phyloP scores from a whole-genome alignment of 2,329 filamentous ascomycete species.

The Alternaria rosae region DNA sequence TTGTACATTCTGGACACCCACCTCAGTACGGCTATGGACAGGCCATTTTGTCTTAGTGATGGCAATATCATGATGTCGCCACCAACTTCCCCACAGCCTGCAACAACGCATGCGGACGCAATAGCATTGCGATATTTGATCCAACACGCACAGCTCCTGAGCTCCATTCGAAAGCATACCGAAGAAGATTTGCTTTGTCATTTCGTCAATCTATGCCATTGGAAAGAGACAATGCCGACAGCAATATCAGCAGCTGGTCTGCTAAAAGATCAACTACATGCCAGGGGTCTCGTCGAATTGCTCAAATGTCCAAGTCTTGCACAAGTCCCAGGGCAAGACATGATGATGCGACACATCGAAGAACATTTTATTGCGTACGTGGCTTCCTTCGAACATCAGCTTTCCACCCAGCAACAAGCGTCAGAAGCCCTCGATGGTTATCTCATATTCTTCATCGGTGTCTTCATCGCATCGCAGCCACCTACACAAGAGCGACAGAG shows the following conservation, averaged over 20 bases:
- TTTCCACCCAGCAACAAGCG: background rate
- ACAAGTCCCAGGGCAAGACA: background rate
- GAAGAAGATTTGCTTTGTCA: background rate
- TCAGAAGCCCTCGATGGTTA: background rate
- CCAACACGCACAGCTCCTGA: background rate
- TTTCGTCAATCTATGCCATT: background rate
- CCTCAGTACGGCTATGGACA: conserved; percentile 14
- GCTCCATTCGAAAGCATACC: background rate
- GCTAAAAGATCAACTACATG: background rate
- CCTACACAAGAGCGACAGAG: background rate
- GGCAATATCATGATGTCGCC: conserved; percentile 8
- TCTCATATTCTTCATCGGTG: background rate
- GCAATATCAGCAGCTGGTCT: background rate
- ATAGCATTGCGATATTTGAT: background rate
- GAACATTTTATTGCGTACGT: background rate
- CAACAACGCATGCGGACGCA: background rate
- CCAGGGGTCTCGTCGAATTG: background rate
- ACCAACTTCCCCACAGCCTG: background rate
- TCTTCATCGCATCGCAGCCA: background rate
- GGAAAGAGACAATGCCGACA: background rate
- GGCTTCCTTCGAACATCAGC: background rate
- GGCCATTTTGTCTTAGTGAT: conserved; percentile 16
- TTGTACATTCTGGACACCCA: conserved; percentile 19
- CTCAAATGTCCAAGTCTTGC: background rate
- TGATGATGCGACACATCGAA: background rate